Conservation (phyloP, 805 yeast species). For the Maudiozyma bulderi region DNA sequence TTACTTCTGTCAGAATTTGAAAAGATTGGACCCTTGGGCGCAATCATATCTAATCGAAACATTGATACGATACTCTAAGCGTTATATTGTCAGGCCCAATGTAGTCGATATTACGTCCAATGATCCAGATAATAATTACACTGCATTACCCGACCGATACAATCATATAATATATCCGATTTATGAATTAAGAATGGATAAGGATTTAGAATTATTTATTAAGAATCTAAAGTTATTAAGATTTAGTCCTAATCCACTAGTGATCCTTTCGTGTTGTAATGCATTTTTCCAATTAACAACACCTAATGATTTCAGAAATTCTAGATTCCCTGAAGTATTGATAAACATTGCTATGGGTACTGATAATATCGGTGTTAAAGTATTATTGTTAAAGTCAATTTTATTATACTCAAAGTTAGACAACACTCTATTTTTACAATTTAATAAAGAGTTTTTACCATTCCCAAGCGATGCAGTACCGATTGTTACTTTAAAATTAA, state of each 20-base stretch:
- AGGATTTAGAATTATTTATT: conserved; percentile 50
- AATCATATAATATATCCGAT: conserved; percentile 31
- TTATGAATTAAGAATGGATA: conserved; percentile 38
- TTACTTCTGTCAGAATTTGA: conserved; percentile 40
- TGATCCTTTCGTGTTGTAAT: conserved; percentile 50
- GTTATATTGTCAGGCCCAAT: conserved; percentile 48
- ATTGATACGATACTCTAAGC: conserved; percentile 55
- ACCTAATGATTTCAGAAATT: conserved; percentile 39
- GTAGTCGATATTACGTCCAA: conserved; percentile 28
- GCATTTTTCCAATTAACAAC: conserved; percentile 53
- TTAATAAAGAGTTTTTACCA: conserved; percentile 43
- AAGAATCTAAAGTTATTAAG: conserved; percentile 38
- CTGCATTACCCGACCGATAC: conserved; percentile 37
- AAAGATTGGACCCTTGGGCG: conserved; percentile 63
- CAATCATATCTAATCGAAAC: conserved; percentile 51
- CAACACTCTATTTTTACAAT: conserved; percentile 28
- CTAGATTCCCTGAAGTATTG: conserved; percentile 42
- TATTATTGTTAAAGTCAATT: conserved; percentile 40
- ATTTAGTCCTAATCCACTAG: conserved; percentile 47
- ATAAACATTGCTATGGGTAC: conserved; percentile 33
- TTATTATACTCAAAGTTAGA: conserved; percentile 27
- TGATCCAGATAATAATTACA: conserved; percentile 8
- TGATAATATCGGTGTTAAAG: conserved; percentile 27
- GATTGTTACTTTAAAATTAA: conserved; percentile 44
- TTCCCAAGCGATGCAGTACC: conserved; percentile 42